Conservation (phyloP, 2,329 filamentous ascomycete species). For the Parafenestella ontariensis region DNA sequence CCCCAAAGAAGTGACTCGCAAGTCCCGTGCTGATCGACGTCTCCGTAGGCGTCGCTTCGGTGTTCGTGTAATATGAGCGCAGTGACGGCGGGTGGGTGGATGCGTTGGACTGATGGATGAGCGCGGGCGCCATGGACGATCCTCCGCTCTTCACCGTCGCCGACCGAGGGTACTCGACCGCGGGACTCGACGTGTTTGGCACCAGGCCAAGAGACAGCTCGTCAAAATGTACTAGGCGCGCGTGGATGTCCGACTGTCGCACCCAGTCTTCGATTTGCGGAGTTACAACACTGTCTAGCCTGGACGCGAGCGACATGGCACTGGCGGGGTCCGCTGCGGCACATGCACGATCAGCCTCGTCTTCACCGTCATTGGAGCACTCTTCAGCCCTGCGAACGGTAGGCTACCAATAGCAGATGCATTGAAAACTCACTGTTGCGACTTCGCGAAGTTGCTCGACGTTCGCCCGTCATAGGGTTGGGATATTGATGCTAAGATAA, state of each 20-base stretch:
- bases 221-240: conserved; percentile 34
- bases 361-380: conserved; percentile 8
- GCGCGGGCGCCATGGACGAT: conserved; percentile 43
- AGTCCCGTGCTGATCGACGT: conserved; percentile 37
- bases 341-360: conserved; percentile 23
- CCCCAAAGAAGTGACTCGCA: conserved; percentile 26
- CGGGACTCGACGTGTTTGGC: conserved; percentile 14
- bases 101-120: conserved; percentile 34
- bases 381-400: conserved; percentile 13
- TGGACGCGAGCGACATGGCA: conserved; percentile 29
- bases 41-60: conserved; percentile 34
- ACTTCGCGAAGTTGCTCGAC: conserved; percentile 5
- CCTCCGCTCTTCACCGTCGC: conserved; percentile 12
- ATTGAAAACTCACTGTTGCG: conserved; percentile 24
- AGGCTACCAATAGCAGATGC: conserved; percentile 1
- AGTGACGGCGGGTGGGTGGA: conserved; percentile 35
- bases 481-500: conserved; percentile 8
- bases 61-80: conserved; percentile 26
- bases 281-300: conserved; percentile 29
- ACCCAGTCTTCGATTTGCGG: conserved; percentile 36
- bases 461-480: conserved; percentile 9
- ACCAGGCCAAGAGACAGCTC: conserved; percentile 13
- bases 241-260: conserved; percentile 29
- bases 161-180: conserved; percentile 20
- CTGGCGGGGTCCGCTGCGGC: conserved; percentile 25